phyloP scores from a whole-genome alignment of 176 grass and related monocot genomes.

The Triticum urartu region DNA sequence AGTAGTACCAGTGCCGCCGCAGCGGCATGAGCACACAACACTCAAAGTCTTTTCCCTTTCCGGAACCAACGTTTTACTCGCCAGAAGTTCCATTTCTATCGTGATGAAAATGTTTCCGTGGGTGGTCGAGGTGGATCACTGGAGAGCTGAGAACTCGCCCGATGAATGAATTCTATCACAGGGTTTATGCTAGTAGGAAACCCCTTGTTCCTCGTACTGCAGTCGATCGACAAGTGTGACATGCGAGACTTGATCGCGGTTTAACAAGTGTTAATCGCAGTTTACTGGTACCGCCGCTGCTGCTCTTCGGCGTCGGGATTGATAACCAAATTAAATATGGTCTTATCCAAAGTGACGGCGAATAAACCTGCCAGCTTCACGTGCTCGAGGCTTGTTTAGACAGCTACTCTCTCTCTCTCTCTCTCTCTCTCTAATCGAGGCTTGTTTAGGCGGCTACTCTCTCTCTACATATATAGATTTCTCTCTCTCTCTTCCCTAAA shows the following conservation, averaged over 20 bases:
- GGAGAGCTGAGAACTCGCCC: background rate
- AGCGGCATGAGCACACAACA: background rate
- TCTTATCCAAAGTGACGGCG: background rate
- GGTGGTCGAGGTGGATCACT: background rate
- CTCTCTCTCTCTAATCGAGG: no score
- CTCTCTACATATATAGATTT: no score
- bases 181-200: background rate
- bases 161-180: background rate
- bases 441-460: no score
- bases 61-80: no score
- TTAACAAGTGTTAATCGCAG: background rate
- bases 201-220: background rate
- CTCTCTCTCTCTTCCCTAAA: no score
- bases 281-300: background rate
- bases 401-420: background rate
- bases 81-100: background rate
- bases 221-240: background rate
- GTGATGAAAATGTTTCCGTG: background rate
- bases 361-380: background rate
- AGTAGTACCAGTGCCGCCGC: background rate
- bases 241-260: no score
- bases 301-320: background rate
- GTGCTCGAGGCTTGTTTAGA: background rate
- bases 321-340: background rate
- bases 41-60: no score